phyloP scores from a whole-genome alignment of 352 stramenopile genomes.

The Globisporangium paddicum region DNA sequence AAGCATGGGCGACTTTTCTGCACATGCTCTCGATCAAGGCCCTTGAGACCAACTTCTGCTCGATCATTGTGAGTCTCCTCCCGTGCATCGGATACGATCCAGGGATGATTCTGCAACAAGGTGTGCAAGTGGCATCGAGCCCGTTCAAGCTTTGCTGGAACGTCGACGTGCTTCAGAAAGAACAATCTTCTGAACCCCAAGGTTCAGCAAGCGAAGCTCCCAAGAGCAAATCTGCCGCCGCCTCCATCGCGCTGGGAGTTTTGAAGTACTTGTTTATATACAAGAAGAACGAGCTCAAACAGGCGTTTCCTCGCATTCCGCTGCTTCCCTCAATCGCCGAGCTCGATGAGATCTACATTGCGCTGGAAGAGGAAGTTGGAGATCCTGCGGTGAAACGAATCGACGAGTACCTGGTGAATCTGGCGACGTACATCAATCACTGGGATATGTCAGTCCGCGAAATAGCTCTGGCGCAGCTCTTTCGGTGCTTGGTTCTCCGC shows the following conservation, averaged over 20 bases:
- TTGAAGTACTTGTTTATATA: constrained; percentile 79
- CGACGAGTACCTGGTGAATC: constrained; percentile 47
- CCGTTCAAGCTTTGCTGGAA: constrained; percentile 24
- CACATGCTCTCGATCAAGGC: constrained; percentile 76
- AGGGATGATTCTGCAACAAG: constrained; percentile 33
- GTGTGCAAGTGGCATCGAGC: constrained; percentile 15
- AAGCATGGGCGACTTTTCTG: constrained; percentile 76
- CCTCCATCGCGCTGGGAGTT: constrained; percentile 24
- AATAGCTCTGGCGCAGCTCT: constrained; percentile 65
- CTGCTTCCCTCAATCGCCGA: constrained; percentile 62
- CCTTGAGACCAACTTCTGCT: constrained; percentile 78
- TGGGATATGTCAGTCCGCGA: constrained; percentile 78
- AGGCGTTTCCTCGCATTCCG: constrained; percentile 62
- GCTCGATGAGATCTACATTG: constrained; percentile 58
- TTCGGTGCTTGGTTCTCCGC: constrained; percentile 58
- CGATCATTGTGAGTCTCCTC: constrained; percentile 84
- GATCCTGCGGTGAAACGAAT: constrained; percentile 41
- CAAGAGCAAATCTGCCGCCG: not conserved
- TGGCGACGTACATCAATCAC: constrained; percentile 66
- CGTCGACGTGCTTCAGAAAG: constrained; percentile 32
- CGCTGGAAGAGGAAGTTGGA: constrained; percentile 43
- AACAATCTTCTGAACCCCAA: not conserved
- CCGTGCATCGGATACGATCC: constrained; percentile 59
- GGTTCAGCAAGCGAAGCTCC: not conserved
- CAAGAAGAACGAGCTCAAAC: constrained; percentile 46